Evolutionary conservation across 768 basidiomycete genomes (phyloP), one percentile per base, ranked within the genome.

Genomic region (Lyophyllum shimeji): DNA sequence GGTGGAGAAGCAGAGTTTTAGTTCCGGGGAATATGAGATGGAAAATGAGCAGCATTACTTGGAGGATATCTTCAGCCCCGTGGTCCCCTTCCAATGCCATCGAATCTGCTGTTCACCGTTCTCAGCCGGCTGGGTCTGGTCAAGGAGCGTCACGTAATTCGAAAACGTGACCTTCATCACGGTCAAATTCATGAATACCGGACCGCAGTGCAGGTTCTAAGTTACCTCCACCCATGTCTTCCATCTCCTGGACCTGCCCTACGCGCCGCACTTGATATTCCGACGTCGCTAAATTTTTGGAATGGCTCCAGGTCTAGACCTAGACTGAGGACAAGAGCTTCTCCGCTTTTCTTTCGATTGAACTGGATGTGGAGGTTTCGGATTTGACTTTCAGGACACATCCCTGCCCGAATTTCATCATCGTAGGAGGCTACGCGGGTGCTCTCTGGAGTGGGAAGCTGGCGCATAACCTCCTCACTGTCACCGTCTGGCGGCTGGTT

Each of bases 51-150:
- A 39, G 7, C 13, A 56, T 20, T 34, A 64, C 67, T 54, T 68
- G 55, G 45, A 68, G 58, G 33, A 65, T 59, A 47, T 62, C 62
- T 37, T 63, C 61, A 56, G 60, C n/a, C 43, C 13, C 56, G 53
- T 54, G 37, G 50, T 48, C 44, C 12, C 25, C 31, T 25, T 50
- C 43, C 33, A 54, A 53, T 23, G 60, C 52, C 58, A 59, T 62
- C 27, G 47, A 46, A 45, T 47, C 37, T 50, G 3, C 43, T 25
- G 49, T 43, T 44, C 48, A 13, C 39, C 46, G 42, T 9, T 18
- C 39, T 39, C 23, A 23, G 42, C 43, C 43, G 21, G 23, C 17
- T 44, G 7, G 27, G 46, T 46, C 27, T n/a, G 8, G 4, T 29
- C 9, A 9, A 20, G 7, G 21, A 2, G 3, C 7, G 7, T 46